A percentile compares a stretch with the other conserved stretches of the same genome.
Evolutionary conservation across 1,139 yeast genomes (phyloP).

Genomic region (Blastobotrys persicus): DNA sequence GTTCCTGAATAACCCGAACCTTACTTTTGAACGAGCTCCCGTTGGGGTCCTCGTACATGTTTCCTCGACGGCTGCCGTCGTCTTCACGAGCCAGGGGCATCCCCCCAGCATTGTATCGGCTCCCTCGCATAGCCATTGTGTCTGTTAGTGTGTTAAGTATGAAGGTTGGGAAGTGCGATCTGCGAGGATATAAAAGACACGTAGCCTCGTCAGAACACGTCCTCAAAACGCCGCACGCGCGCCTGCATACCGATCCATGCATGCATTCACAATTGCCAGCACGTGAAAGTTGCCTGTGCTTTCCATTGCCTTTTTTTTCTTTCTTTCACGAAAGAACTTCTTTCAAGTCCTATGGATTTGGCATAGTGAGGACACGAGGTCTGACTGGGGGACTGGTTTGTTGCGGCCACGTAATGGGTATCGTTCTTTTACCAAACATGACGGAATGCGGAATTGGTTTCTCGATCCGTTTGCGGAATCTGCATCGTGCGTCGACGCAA

Average conservation of each 20-base stretch:
- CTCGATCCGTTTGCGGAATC: too few species aligned
- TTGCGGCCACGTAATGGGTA: too few species aligned
- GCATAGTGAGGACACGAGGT: too few species aligned
- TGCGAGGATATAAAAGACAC: background rate
- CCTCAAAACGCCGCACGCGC: background rate
- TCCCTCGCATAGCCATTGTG: constrained; percentile 13
- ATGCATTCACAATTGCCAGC: too few species aligned
- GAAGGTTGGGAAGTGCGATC: background rate
- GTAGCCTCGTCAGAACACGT: background rate
- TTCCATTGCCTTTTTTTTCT: too few species aligned
- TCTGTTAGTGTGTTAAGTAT: background rate
- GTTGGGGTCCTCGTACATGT: background rate
- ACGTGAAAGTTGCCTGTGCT: too few species aligned
- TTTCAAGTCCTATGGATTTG: too few species aligned
- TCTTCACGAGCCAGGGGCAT: constrained; percentile 16
- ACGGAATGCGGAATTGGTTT: too few species aligned
- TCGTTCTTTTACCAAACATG: too few species aligned
- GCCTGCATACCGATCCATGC: background rate
- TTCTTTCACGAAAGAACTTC: too few species aligned
- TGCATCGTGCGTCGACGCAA: too few species aligned
- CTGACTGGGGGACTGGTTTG: too few species aligned
- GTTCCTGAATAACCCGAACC: constrained; percentile 15
- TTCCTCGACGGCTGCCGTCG: constrained; percentile 4
- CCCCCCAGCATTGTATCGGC: constrained; percentile 15
- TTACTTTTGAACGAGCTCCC: background rate